Conservation (phyloP, 2,329 filamentous ascomycete species). For the Ceratocystis eucalypticola region DNA sequence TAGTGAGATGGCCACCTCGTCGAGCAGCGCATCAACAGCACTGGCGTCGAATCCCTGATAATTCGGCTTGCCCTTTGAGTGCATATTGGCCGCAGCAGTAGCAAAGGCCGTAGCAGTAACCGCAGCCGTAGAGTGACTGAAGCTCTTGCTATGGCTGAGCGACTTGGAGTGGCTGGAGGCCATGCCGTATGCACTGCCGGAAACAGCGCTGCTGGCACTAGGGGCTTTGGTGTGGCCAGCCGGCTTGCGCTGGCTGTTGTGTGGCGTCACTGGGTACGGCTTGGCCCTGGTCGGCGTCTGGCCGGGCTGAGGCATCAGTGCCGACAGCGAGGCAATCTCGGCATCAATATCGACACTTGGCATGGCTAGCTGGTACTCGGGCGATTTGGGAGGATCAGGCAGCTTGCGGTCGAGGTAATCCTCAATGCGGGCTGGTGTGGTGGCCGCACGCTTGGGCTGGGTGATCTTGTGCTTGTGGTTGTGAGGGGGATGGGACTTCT, state of each 20-base stretch:
- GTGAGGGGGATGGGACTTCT: background rate
- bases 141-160: conserved; percentile 5
- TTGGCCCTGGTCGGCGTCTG: background rate
- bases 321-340: conserved; percentile 9
- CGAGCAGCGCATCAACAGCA: conserved; percentile 15
- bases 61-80: background rate
- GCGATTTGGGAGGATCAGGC: conserved; percentile 9
- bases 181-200: no score
- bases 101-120: background rate
- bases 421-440: conserved; percentile 6
- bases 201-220: background rate
- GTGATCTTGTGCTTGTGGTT: background rate
- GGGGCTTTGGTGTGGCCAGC: background rate
- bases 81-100: background rate
- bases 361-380: conserved; percentile 7
- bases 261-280: background rate
- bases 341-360: conserved; percentile 9
- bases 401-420: conserved; percentile 11
- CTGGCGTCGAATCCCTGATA: background rate
- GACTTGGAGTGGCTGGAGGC: background rate
- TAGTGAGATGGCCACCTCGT: conserved; percentile 17
- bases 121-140: background rate
- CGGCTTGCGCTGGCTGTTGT: background rate
- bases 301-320: background rate
- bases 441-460: background rate